Percentiles rank a stretch among this genome's conserved stretches.
These are phyloP conservation scores for Nevesoporus exiguus DNA, from an alignment of 768 basidiomycete genomes.

Conservation along the genomic window DNA sequence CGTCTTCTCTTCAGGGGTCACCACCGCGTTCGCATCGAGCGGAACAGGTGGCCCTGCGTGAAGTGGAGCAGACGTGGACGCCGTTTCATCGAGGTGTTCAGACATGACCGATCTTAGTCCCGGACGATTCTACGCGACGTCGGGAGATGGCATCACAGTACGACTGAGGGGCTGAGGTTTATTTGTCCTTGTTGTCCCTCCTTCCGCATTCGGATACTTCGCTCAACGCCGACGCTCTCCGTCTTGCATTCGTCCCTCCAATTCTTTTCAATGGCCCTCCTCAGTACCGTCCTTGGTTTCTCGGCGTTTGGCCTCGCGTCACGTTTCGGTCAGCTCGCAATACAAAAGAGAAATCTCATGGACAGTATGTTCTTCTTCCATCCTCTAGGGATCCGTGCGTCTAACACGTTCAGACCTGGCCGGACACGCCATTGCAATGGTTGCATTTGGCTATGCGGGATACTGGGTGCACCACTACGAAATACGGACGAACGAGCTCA, in stretches of 20 bases:
- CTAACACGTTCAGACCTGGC: slow-evolving; percentile 53
- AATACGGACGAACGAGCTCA: slow-evolving; percentile 52
- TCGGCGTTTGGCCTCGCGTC: slow-evolving; percentile 80
- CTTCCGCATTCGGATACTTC: slow-evolving; percentile 13
- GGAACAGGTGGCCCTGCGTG: background rate
- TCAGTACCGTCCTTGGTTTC: slow-evolving; percentile 72
- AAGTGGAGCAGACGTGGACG: slow-evolving; percentile 1
- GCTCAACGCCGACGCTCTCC: slow-evolving; percentile 5
- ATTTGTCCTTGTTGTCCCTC: slow-evolving; percentile 24
- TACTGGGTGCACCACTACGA: slow-evolving; percentile 77
- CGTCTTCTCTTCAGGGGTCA: slow-evolving; percentile 18
- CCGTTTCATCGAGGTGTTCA: background rate
- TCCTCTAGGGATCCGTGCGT: background rate
- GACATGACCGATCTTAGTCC: slow-evolving; percentile 14
- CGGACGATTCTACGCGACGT: background rate
- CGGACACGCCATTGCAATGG: slow-evolving; percentile 68
- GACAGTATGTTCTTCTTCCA: slow-evolving; percentile 57
- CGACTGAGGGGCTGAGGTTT: slow-evolving; percentile 9
- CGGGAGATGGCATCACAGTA: too few relatives aligned
- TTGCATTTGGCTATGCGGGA: slow-evolving; percentile 65
- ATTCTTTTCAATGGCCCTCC: slow-evolving; percentile 50
- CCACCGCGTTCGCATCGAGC: slow-evolving; percentile 22
- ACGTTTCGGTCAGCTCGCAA: slow-evolving; percentile 82
- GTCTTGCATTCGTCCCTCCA: slow-evolving; percentile 1
- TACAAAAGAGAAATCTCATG: slow-evolving; percentile 76